Conservation (phyloP, 257 asterid species). For the Plectranthus barbatus region DNA sequence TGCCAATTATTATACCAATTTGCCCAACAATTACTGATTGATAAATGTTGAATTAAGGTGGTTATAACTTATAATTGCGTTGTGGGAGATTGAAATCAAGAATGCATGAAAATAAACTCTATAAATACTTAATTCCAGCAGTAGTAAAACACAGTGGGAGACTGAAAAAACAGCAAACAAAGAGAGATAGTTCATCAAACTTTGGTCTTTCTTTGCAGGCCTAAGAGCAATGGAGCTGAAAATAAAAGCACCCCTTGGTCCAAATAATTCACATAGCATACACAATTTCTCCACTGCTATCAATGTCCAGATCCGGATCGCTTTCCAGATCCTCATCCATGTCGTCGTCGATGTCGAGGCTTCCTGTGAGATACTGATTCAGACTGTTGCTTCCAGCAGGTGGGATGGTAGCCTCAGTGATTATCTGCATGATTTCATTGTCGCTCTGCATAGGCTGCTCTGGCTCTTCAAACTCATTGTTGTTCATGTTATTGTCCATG, state of each 20-base stretch:
- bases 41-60: too few relatives aligned
- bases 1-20: background rate
- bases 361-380: slow-evolving; percentile 65
- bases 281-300: slow-evolving; percentile 93
- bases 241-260: background rate
- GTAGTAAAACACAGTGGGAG: background rate
- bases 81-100: too few relatives aligned
- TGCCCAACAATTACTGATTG: too few relatives aligned
- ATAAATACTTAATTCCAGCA: background rate
- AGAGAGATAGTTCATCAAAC: slow-evolving; percentile 3
- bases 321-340: slow-evolving; percentile 96
- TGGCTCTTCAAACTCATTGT: slow-evolving; percentile 72
- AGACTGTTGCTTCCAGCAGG: slow-evolving; percentile 64
- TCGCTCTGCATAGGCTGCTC: slow-evolving; percentile 81
- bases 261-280: slow-evolving; percentile 53
- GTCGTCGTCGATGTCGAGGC: slow-evolving; percentile 81
- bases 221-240: background rate
- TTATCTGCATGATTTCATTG: slow-evolving; percentile 86
- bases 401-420: slow-evolving; percentile 84
- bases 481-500: slow-evolving; percentile 39
- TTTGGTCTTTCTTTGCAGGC: slow-evolving; percentile 8
- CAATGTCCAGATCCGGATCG: slow-evolving; percentile 85
- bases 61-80: too few relatives aligned
- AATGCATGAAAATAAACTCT: background rate
- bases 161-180: background rate